Evolutionary conservation across 2,329 filamentous ascomycete genomes (phyloP).

Genomic region (Diaporthe nobilis): DNA sequence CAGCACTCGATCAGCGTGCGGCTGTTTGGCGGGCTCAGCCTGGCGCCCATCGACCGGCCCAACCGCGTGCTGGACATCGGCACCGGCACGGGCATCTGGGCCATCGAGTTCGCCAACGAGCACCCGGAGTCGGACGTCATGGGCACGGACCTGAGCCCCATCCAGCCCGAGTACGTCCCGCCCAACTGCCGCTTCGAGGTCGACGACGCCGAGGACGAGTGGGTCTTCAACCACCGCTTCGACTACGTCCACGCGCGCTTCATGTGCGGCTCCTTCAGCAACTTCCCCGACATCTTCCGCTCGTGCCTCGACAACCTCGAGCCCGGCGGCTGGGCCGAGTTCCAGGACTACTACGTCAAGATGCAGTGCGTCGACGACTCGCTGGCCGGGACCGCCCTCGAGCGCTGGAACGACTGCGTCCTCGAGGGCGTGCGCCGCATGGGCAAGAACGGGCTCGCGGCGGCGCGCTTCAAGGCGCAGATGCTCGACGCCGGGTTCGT

Average conservation of each 20-base stretch:
- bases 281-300: constrained; percentile 42
- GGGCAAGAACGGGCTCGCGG: constrained; percentile 38
- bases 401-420: constrained; percentile 44
- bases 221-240: constrained; percentile 44
- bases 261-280: constrained; percentile 43
- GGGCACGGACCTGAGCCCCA: constrained; percentile 47
- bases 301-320: constrained; percentile 44
- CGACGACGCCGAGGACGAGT: constrained; percentile 47
- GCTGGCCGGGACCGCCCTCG: constrained; percentile 43
- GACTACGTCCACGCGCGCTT: constrained; percentile 46
- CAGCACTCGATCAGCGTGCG: constrained; percentile 43
- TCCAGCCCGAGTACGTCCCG: constrained; percentile 47
- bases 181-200: constrained; percentile 47
- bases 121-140: constrained; percentile 45
- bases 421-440: constrained; percentile 40
- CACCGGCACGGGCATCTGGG: constrained; percentile 49
- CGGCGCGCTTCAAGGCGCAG: constrained; percentile 37
- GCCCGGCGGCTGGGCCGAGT: constrained; percentile 46
- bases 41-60: constrained; percentile 43
- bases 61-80: constrained; percentile 48
- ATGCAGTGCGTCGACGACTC: constrained; percentile 43
- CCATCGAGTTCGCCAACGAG: constrained; percentile 46
- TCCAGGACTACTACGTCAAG: constrained; percentile 45
- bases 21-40: constrained; percentile 41
- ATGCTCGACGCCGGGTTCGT: constrained; percentile 52